These are phyloP conservation scores for Microcera coccophila DNA, from an alignment of 2,329 filamentous ascomycete species.

Conservation along the genomic window DNA sequence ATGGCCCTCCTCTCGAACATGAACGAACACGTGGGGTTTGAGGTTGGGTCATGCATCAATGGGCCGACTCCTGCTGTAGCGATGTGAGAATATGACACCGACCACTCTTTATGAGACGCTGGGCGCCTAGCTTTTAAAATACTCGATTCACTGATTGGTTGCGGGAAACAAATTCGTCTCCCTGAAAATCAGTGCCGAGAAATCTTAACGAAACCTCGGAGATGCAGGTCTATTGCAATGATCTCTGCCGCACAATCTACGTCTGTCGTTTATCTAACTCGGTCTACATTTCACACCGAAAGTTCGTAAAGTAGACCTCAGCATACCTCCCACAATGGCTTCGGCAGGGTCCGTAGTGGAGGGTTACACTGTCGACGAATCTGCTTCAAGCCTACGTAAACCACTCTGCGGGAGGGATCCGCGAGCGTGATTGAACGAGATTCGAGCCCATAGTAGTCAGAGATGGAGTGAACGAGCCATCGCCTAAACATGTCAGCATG, in stretches of 20 bases:
- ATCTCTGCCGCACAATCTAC: slow-evolving; percentile 12
- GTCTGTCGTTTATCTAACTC: slow-evolving; percentile 18
- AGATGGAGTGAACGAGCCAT: slow-evolving; percentile 91
- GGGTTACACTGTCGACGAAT: slow-evolving; percentile 26
- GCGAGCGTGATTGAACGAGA: slow-evolving; percentile 76
- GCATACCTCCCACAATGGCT: slow-evolving; percentile 61
- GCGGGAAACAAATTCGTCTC: too few relatives aligned
- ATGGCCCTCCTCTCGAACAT: neutral
- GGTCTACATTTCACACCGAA: neutral
- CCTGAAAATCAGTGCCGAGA: too few relatives aligned
- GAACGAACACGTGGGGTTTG: too few relatives aligned
- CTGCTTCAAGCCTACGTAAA: slow-evolving; percentile 73
- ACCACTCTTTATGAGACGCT: too few relatives aligned
- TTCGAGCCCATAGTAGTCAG: slow-evolving; percentile 82
- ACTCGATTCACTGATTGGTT: too few relatives aligned
- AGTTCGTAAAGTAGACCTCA: slow-evolving; percentile 24
- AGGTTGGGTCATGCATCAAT: too few relatives aligned
- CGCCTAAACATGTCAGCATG: slow-evolving; percentile 52
- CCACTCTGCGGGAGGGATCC: slow-evolving; percentile 68
- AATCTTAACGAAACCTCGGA: too few relatives aligned
- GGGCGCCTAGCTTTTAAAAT: too few relatives aligned
- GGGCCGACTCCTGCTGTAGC: too few relatives aligned
- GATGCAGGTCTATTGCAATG: slow-evolving; percentile 19
- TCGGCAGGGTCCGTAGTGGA: slow-evolving; percentile 44
- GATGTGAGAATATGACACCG: too few relatives aligned